phyloP scores from a whole-genome alignment of 345 rosid genomes.

The Citropsis articulata region DNA sequence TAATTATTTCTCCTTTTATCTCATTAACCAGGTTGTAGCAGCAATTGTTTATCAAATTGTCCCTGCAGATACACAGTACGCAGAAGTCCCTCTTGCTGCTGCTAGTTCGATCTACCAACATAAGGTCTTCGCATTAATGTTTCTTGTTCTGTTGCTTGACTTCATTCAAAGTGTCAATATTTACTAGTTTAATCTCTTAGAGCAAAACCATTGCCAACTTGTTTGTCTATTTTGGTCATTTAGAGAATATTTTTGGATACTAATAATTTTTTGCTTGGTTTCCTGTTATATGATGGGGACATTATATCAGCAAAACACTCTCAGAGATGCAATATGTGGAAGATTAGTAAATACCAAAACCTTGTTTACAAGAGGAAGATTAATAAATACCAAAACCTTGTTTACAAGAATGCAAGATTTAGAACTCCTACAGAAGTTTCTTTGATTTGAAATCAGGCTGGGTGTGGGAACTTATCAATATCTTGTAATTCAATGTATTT shows the following conservation, averaged over 20 bases:
- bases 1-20: conserved; percentile 3
- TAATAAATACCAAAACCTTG: no score
- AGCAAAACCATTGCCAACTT: neutral
- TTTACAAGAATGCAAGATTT: neutral
- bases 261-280: no score
- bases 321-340: no score
- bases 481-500: neutral
- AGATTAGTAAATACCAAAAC: no score
- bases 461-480: neutral
- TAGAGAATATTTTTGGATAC: no score
- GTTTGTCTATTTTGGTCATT: no score
- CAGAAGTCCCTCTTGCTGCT: conserved; percentile 83
- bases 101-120: conserved; percentile 51
- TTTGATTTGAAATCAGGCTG: neutral
- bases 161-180: neutral
- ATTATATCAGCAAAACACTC: no score
- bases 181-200: no score
- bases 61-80: conserved; percentile 70
- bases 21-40: conserved; percentile 54
- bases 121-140: conserved; percentile 35
- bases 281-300: no score
- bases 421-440: neutral
- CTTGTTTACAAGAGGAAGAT: no score
- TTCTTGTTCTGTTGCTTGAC: conserved; percentile 9
- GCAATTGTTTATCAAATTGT: conserved; percentile 70